Evolutionary conservation across 2,329 filamentous ascomycete species (phyloP), one percentile per base, ranked within the genome.

Genomic region (Cladorrhinum sp.): DNA sequence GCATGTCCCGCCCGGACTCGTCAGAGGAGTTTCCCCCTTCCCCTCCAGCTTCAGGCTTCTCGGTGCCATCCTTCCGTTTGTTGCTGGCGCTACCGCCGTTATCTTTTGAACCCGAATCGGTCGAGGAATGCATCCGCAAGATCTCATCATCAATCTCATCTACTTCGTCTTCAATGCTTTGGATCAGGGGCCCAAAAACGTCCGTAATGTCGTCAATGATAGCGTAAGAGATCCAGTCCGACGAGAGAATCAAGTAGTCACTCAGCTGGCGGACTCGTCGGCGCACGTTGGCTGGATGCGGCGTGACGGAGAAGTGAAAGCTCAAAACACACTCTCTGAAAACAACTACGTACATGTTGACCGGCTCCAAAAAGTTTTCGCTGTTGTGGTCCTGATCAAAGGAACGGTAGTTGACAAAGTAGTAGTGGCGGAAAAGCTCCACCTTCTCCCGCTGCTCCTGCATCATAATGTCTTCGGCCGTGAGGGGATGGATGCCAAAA

Each of bases 141-240:
- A 99, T 97, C 20, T 85, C 87, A 67, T 97, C 94, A 70, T 99
- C 95, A 66, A 99, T 98, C 62, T 96, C 90, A 72, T 99, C 95
- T 10, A 98, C 95, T 73, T 99, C 94, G 53, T 96, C 88, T 74
- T 99, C 95, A 56, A 99, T 96, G 23, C 84, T 86, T 69, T 96
- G 90, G 59, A 99, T 97, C 53, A 98, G 79, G 0, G 95, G 95
- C 5, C 89, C 90, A 71, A 97, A 99, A 2, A 92, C 93, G 73
- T 99, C 95, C 5, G 95, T 99, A 68, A 99, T 96, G 73, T 99
- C 95, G 75, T 99, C 95, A 65, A 98, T 97, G 66, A 97, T 90
- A 53, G 93, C 95, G 71, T 99, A 99, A 7, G 92, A 96, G 68
- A 99, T 97, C 95, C 95, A 99, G 73, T 99, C 95, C 0, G 94